These are phyloP conservation scores for Alternaria sp. DNA, from an alignment of 2,329 filamentous ascomycete genomes.

Conservation along the genomic window DNA sequence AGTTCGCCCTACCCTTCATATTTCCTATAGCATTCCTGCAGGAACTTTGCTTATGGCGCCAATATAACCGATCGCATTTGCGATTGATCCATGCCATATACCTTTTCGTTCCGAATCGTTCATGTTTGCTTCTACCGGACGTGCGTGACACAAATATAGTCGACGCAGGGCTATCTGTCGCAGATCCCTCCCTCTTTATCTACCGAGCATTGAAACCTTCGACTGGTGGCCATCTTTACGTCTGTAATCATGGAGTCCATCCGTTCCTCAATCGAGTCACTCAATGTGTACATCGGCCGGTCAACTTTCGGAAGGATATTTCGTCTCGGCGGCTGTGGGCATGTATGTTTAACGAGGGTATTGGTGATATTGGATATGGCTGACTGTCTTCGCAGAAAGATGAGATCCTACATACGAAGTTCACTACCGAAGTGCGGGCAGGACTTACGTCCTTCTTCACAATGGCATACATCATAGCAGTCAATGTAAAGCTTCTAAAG, in stretches of 20 bases:
- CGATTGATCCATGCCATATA: slow-evolving; percentile 9
- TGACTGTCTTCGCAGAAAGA: slow-evolving; percentile 60
- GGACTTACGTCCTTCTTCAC: slow-evolving; percentile 74
- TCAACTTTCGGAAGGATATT: slow-evolving; percentile 62
- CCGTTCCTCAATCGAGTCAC: slow-evolving; percentile 23
- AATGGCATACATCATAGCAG: slow-evolving; percentile 53
- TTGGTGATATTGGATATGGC: neutral
- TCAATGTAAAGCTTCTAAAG: slow-evolving; percentile 31
- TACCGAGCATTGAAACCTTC: slow-evolving; percentile 14
- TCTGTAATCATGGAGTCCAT: slow-evolving; percentile 35
- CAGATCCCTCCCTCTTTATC: slow-evolving; percentile 1
- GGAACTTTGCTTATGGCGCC: slow-evolving; percentile 21
- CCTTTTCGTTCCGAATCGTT: slow-evolving; percentile 11
- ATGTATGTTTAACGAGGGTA: slow-evolving; percentile 64
- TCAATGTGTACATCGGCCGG: slow-evolving; percentile 37
- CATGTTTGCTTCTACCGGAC: slow-evolving; percentile 24
- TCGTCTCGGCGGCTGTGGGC: slow-evolving; percentile 80
- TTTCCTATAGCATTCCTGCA: slow-evolving; percentile 1
- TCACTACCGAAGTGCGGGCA: slow-evolving; percentile 83
- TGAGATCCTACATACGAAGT: slow-evolving; percentile 77
- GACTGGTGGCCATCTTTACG: slow-evolving; percentile 1
- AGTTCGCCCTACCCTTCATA: slow-evolving; percentile 12
- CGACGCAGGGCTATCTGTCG: neutral
- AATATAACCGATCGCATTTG: slow-evolving; percentile 9
- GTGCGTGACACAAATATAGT: slow-evolving; percentile 18